Conservation (phyloP, 768 basidiomycete species). For the Boletales sp. region DNA sequence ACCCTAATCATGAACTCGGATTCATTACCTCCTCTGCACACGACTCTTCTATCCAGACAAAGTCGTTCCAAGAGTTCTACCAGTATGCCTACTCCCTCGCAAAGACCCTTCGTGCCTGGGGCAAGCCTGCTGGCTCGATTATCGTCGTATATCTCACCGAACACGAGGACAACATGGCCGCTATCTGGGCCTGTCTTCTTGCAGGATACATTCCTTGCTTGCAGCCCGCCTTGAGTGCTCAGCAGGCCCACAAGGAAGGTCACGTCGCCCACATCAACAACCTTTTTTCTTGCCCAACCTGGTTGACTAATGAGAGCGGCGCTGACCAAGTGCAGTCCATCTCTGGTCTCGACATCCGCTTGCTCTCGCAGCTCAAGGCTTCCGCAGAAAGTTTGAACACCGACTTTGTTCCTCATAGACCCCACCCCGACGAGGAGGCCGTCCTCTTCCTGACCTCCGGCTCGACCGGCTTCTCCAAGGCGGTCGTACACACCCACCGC, state of each 20-base stretch:
- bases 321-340: conserved; percentile 18
- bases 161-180: conserved; percentile 33
- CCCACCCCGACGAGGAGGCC: conserved; percentile 28
- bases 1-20: conserved; percentile 24
- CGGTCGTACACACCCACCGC: conserved; percentile 37
- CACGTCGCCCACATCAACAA: conserved; percentile 29
- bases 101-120: conserved; percentile 3
- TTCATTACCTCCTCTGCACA: conserved; percentile 29
- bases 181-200: conserved; percentile 29
- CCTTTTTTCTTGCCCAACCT: conserved; percentile 27
- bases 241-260: conserved; percentile 29
- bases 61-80: conserved; percentile 20
- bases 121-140: conserved; percentile 23
- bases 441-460: conserved; percentile 40
- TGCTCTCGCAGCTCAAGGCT: conserved; percentile 14
- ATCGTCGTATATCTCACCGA: conserved; percentile 29
- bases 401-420: conserved; percentile 17
- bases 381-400: conserved; percentile 3
- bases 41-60: conserved; percentile 27
- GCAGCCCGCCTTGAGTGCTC: conserved; percentile 32
- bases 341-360: conserved; percentile 15
- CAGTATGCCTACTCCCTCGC: not conserved
- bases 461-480: conserved; percentile 45
- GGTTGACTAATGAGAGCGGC: conserved; percentile 27
- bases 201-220: conserved; percentile 31